phyloP scores from a whole-genome alignment of 208 protist species.

The Trypanosoma boissoni region DNA sequence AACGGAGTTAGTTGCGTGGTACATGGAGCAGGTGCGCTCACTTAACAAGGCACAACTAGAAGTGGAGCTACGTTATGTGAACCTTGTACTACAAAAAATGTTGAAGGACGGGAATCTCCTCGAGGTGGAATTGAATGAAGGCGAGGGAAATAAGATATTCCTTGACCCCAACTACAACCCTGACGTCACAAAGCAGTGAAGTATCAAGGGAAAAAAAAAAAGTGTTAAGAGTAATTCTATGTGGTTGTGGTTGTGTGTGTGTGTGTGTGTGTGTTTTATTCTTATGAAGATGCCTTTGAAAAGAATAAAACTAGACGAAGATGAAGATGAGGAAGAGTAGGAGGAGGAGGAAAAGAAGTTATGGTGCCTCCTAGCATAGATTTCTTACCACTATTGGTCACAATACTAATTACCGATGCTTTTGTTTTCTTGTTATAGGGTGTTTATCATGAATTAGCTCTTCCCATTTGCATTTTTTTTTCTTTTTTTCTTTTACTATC shows the following conservation, averaged over 20 bases:
- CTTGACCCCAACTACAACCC: constrained; percentile 88
- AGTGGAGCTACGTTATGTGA: constrained; percentile 72
- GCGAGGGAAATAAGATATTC: constrained; percentile 59
- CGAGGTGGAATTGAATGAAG: constrained; percentile 73
- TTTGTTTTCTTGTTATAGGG: too few relatives aligned
- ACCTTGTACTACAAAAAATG: constrained; percentile 74
- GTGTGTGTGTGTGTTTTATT: constrained; percentile 8
- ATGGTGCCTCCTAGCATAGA: too few relatives aligned
- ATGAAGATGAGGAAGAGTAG: too few relatives aligned
- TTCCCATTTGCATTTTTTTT: too few relatives aligned
- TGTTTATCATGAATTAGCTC: too few relatives aligned
- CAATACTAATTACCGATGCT: too few relatives aligned
- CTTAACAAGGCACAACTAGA: constrained; percentile 78
- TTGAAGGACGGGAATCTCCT: constrained; percentile 83
- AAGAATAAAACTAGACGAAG: too few relatives aligned
- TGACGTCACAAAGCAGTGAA: constrained; percentile 44
- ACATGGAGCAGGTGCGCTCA: constrained; percentile 84
- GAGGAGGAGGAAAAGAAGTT: too few relatives aligned
- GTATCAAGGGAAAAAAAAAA: constrained; percentile 11
- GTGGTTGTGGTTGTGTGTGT: too few relatives aligned
- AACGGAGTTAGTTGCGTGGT: constrained; percentile 80
- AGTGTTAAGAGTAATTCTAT: constrained; percentile 7
- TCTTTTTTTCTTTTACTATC: too few relatives aligned
- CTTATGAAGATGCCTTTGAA: too few relatives aligned
- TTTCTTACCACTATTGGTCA: too few relatives aligned